Base-by-base conservation (phyloP, 2,329 filamentous ascomycete species). In the Aspergillaceae sp. region DNA sequence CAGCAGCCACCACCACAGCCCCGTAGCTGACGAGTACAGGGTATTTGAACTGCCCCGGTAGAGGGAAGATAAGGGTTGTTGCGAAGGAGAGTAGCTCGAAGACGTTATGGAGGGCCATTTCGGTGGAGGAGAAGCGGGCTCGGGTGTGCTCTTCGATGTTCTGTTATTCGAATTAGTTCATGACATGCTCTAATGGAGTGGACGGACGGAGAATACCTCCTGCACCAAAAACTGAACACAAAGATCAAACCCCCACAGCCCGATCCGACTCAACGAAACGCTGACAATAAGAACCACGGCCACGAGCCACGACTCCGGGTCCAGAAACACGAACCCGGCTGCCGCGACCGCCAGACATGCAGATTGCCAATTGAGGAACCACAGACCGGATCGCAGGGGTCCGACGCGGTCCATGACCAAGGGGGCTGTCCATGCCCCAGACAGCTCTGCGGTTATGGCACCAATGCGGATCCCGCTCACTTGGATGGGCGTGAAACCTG, bases 331-430 rank as follows among this genome's bases (percentile, higher is more conserved):
- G 53, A 77, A 78, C 11, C 70, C 60, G 2, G 58, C 54, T 3
- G 74, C 61, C 0, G 71, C 77, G 0, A 60, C 67, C 1, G 67
- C 68, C 4, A 82, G 65, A 53, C 75, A 80, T 2, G 69, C 47
- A n/a, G 83, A 69, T 58, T 88, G 83, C 77, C 81, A 86, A 46
- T 76, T 81, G 7, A 83, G 59, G 51, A 79, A 80, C 86, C 86
- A 89, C 3, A 88, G 71, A 0, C 84, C 86, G 0, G 77, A 74
- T n/a, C 86, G 70, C 5, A 86, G 69, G 1, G 74, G 67, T 0
- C 81, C 79, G 35, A 83, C 74, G 35, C 63, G 65, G 2, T 63
- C 61, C 58, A 79, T 75, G 4, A 74, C 63, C 10, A 66, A 56
- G 0, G 77, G 76, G 1, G 75, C 76, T 5, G 74, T 61, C 54